Evolutionary conservation across 164 flowering plant species (phyloP).

Genomic region (Annona cherimola): DNA sequence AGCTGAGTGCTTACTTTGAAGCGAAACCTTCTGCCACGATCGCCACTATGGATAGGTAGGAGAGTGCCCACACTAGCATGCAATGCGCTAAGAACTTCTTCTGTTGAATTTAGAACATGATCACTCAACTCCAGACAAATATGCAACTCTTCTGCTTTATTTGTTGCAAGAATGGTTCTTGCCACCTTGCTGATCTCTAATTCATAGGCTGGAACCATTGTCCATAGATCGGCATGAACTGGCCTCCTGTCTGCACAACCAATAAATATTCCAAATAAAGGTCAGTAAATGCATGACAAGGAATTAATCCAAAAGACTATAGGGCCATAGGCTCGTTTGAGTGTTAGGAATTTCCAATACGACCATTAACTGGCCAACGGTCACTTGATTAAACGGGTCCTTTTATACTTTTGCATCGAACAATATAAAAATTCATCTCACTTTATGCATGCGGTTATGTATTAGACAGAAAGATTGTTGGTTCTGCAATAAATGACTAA

Average conservation of each 20-base stretch:
- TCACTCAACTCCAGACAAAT: slow-evolving; percentile 50
- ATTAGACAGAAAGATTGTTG: too few species aligned
- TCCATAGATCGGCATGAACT: slow-evolving; percentile 45
- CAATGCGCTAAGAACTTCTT: slow-evolving; percentile 31
- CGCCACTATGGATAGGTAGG: slow-evolving; percentile 22
- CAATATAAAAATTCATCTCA: too few species aligned
- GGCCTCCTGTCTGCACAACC: slow-evolving; percentile 49
- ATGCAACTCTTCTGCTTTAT: slow-evolving; percentile 37
- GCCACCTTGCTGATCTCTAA: slow-evolving; percentile 37
- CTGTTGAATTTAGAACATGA: slow-evolving; percentile 41
- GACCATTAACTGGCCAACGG: background rate
- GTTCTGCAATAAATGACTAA: too few species aligned
- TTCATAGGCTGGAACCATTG: slow-evolving; percentile 45
- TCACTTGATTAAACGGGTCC: too few species aligned
- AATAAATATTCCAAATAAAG: background rate
- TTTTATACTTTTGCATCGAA: too few species aligned
- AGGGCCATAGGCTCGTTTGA: background rate
- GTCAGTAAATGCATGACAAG: background rate
- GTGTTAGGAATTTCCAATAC: background rate
- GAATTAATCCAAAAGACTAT: background rate
- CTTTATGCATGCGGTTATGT: too few species aligned
- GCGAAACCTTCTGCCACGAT: slow-evolving; percentile 36
- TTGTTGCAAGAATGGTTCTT: slow-evolving; percentile 52
- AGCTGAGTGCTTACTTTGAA: slow-evolving; percentile 32
- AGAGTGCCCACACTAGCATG: slow-evolving; percentile 30